These are phyloP conservation scores for Apophysomyces trapeziformis DNA, from an alignment of 371 early-diverging fungal genomes.

Conservation along the genomic window DNA sequence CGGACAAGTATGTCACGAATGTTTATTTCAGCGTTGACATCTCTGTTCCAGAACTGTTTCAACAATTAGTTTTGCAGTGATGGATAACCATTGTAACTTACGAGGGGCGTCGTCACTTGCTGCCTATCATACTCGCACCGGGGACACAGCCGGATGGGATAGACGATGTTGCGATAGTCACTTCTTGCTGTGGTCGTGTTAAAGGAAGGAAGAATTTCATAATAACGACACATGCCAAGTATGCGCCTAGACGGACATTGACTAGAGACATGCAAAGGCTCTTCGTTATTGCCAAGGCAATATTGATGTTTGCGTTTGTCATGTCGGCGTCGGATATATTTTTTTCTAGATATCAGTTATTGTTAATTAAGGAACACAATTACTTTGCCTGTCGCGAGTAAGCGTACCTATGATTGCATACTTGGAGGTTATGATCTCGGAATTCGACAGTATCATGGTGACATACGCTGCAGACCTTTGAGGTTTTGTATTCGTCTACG, in stretches of 20 bases:
- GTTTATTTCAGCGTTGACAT: background rate
- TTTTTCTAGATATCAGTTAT: background rate
- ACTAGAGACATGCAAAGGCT: background rate
- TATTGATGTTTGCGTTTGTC: background rate
- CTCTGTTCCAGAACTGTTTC: background rate
- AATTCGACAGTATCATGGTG: no score
- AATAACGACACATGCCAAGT: background rate
- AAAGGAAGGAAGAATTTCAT: background rate
- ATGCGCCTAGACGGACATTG: background rate
- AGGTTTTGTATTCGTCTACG: background rate
- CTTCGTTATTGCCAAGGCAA: background rate
- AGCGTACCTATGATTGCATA: background rate
- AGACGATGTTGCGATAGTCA: background rate
- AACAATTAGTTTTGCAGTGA: background rate
- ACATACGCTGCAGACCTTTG: no score
- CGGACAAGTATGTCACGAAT: background rate
- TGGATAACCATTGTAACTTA: background rate
- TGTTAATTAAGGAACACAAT: background rate
- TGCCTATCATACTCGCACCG: slow-evolving; percentile 1
- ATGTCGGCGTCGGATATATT: background rate
- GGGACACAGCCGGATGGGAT: background rate
- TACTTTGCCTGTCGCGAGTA: background rate
- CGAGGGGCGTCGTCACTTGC: background rate
- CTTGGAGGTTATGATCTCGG: background rate
- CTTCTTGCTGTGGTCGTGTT: background rate